Percentiles rank a stretch among this genome's conserved stretches.
Evolutionary conservation across 768 basidiomycete species (phyloP).

Genomic region (Naematelia encephala): DNA sequence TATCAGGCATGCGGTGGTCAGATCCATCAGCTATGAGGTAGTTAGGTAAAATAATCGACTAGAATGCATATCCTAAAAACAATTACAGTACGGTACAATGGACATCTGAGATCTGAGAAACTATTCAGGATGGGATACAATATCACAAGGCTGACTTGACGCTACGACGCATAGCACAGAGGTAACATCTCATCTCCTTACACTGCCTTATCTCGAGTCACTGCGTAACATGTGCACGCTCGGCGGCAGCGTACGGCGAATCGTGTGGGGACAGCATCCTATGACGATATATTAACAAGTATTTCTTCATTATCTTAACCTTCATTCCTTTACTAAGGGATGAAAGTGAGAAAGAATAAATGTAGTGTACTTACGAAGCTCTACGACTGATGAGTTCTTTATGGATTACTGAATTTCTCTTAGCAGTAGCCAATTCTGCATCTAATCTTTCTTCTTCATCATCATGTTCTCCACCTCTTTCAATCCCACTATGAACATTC

Average conservation of each 20-base stretch:
- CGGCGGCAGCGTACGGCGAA: constrained; percentile 23
- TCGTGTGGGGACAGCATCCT: constrained; percentile 18
- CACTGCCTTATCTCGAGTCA: neutral
- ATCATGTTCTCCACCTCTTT: neutral
- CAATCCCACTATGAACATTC: constrained; percentile 6
- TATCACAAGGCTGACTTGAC: too few species aligned
- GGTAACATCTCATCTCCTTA: neutral
- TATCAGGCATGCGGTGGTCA: too few species aligned
- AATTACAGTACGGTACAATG: too few species aligned
- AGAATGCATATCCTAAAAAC: too few species aligned
- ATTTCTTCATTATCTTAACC: too few species aligned
- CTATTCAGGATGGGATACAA: too few species aligned
- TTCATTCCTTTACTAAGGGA: too few species aligned
- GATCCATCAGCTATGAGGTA: too few species aligned
- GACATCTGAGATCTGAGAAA: neutral
- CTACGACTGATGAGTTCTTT: constrained; percentile 22
- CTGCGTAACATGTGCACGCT: neutral
- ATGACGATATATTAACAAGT: too few species aligned
- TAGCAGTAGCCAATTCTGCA: constrained; percentile 10
- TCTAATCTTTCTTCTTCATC: constrained; percentile 31
- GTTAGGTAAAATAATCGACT: too few species aligned
- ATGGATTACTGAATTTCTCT: constrained; percentile 20
- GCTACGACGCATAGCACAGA: neutral
- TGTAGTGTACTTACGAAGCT: constrained; percentile 22
- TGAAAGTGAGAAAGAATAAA: neutral